Conservation (phyloP, 2,329 filamentous ascomycete species). For the Cryphonectria parasitica region DNA sequence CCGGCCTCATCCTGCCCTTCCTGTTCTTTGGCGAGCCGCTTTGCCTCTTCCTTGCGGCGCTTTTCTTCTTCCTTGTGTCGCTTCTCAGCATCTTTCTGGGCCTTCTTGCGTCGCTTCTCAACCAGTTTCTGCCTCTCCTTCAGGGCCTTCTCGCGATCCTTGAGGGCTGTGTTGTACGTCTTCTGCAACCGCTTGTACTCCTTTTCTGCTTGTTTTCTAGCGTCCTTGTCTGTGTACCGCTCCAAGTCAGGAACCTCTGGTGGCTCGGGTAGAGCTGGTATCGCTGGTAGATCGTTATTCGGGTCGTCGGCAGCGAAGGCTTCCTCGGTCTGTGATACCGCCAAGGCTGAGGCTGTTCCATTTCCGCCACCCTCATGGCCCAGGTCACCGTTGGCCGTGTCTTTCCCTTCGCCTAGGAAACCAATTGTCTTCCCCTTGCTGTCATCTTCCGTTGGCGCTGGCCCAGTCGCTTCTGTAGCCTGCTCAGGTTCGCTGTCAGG, state of each 20-base stretch:
- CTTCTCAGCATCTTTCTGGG: slow-evolving; percentile 47
- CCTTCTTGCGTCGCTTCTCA: slow-evolving; percentile 56
- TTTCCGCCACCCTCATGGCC: slow-evolving; percentile 31
- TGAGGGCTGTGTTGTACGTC: slow-evolving; percentile 67
- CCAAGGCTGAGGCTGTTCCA: slow-evolving; percentile 3
- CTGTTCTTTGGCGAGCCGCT: slow-evolving; percentile 35
- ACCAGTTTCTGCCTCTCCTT: slow-evolving; percentile 65
- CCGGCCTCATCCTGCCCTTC: slow-evolving; percentile 20
- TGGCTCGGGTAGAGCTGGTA: slow-evolving; percentile 56
- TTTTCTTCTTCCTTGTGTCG: slow-evolving; percentile 36
- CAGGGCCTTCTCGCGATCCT: slow-evolving; percentile 67
- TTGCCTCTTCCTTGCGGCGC: slow-evolving; percentile 28
- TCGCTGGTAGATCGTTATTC: slow-evolving; percentile 42
- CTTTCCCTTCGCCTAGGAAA: background rate
- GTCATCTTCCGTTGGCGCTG: background rate
- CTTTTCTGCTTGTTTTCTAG: slow-evolving; percentile 70
- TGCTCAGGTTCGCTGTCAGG: slow-evolving; percentile 19
- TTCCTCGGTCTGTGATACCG: slow-evolving; percentile 15
- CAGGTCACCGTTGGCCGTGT: background rate
- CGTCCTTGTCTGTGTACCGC: slow-evolving; percentile 64
- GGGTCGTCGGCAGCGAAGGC: slow-evolving; percentile 26
- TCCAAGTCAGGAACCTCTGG: slow-evolving; percentile 61
- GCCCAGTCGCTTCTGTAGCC: background rate
- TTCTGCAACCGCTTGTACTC: slow-evolving; percentile 67
- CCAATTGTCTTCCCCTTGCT: slow-evolving; percentile 3